Base-by-base conservation (phyloP, 331 rosid species). In the Quercus tomentella region DNA sequence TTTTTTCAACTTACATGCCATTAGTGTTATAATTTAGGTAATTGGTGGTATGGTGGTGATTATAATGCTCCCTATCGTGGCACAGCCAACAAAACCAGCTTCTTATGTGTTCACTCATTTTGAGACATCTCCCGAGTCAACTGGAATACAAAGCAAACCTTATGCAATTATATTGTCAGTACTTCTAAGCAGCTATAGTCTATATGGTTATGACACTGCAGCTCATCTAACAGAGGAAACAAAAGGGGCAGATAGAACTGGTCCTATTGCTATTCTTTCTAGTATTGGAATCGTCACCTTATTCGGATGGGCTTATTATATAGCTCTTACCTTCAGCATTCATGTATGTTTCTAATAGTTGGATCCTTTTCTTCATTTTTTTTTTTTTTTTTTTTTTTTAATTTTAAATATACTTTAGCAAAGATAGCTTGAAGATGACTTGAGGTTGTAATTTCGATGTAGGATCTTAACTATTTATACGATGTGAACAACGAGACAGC, bases 281-380 rank as follows among this genome's bases (percentile, higher is more conserved):
- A 55, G 81, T 25, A 69, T 77, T 17, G 81, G 70, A 30, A 70
- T 77, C 3, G 7, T 77, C 55, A 54, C 81, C 70, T 68, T 77
- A 10, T 77, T 77, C 43, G 76, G 76, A 33, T 69, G 81, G 81
- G 81, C 76, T 17, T 80, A 73, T 67, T 61, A 73, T 49, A 54
- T 80, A 6, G 83, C 79, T 73, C 83, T 80, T 33, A 73, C 78
- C 56, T 80, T 80, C 75, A 73, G 83, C 79, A 73, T 80, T 49
- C 54, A 49, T 11, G 54, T 49, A 49, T 49, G 54, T 14, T 14
- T 49, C 17, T 8, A 41, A 41, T 49, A 49, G 54, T 41, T 12
- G 5, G 54, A 49, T 49, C 17, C 5, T 49, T 14, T 45, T 3
- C 16, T 6, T 28, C 3, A n/a, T 28, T 26, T 26, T 0, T 2